These are phyloP conservation scores for Voacanga thouarsii DNA, from an alignment of 257 asterid genomes.

Conservation along the genomic window DNA sequence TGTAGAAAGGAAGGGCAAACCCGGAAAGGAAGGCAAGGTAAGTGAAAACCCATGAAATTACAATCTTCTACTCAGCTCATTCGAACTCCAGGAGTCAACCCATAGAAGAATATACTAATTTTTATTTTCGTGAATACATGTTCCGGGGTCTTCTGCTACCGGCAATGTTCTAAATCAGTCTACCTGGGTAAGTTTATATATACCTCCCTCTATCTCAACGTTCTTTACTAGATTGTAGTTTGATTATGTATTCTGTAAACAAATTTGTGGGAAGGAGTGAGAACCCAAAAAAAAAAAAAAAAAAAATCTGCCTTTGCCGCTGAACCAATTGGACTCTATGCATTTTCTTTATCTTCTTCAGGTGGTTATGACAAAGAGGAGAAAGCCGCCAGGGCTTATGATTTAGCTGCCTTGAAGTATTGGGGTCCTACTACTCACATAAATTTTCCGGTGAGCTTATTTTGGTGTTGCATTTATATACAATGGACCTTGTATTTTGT, in stretches of 20 bases:
- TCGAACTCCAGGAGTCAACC: too few relatives aligned
- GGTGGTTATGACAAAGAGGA: conserved; percentile 95
- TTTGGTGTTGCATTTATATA: not conserved
- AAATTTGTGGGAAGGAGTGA: too few relatives aligned
- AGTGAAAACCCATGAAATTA: not conserved
- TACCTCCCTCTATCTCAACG: too few relatives aligned
- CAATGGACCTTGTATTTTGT: not conserved
- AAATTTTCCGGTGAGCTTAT: conserved; percentile 61
- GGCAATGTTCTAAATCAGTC: conserved; percentile 37
- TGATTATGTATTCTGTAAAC: too few relatives aligned
- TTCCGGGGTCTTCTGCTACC: not conserved
- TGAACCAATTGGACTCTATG: not conserved
- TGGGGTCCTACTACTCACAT: conserved; percentile 87
- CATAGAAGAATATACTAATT: not conserved
- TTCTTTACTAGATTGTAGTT: too few relatives aligned
- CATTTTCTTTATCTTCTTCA: conserved; percentile 12
- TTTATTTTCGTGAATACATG: not conserved
- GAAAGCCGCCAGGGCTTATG: conserved; percentile 88
- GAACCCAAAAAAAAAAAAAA: too few relatives aligned
- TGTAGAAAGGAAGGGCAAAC: conserved; percentile 36
- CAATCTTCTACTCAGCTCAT: not conserved
- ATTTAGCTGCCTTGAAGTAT: conserved; percentile 84
- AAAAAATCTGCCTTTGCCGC: not conserved
- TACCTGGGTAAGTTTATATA: conserved; percentile 63
- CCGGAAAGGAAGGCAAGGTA: conserved; percentile 36